Conservation (phyloP, 352 stramenopile species). For the Globisporangium nodosum region DNA sequence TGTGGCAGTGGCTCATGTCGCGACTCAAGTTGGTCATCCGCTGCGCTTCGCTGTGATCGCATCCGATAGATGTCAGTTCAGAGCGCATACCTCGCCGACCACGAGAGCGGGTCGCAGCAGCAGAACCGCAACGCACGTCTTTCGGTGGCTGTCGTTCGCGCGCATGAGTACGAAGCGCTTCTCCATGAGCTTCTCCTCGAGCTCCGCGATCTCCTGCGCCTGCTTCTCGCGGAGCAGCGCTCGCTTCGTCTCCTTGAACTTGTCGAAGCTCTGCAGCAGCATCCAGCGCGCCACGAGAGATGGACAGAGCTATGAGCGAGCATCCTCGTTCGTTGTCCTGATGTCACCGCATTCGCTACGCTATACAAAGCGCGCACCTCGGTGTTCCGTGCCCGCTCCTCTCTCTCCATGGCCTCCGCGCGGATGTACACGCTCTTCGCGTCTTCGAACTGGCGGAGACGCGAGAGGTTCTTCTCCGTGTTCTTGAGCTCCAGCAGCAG, state of each 20-base stretch:
- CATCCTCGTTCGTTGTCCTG: too few species aligned
- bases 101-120: not conserved
- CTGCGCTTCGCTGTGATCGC: constrained; percentile 39
- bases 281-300: not conserved
- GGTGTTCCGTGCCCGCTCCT: constrained; percentile 35
- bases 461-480: constrained; percentile 59
- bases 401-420: constrained; percentile 53
- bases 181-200: constrained; percentile 65
- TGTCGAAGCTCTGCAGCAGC: constrained; percentile 37
- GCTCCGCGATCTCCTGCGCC: constrained; percentile 42
- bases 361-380: constrained; percentile 10
- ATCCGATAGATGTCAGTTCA: not conserved
- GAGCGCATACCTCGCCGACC: too few species aligned
- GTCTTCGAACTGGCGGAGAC: constrained; percentile 63
- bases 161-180: constrained; percentile 64
- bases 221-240: constrained; percentile 47
- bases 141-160: constrained; percentile 47
- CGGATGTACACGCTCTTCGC: constrained; percentile 63
- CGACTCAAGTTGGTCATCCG: constrained; percentile 59
- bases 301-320: too few species aligned
- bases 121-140: constrained; percentile 27
- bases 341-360: not conserved
- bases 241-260: constrained; percentile 54
- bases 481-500: constrained; percentile 65
- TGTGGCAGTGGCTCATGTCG: constrained; percentile 61